These are phyloP conservation scores for Colletotrichum cuscutae DNA, from an alignment of 2,329 filamentous ascomycete genomes.

Conservation along the genomic window DNA sequence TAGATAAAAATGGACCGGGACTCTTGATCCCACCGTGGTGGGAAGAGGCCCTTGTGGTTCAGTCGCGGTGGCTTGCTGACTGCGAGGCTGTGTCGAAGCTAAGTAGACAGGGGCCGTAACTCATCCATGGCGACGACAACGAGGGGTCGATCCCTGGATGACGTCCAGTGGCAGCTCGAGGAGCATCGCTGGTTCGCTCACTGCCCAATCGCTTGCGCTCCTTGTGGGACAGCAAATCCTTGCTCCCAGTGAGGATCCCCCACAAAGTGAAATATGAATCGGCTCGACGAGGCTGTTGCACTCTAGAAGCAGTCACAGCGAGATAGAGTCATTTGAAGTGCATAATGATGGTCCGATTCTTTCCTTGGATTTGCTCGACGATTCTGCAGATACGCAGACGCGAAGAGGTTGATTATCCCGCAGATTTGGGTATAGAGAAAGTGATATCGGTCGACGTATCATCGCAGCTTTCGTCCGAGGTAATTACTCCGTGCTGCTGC, in stretches of 20 bases:
- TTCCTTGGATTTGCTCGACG: neutral
- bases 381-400: neutral
- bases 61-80: constrained; percentile 34
- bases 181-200: constrained; percentile 25
- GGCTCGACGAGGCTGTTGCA: constrained; percentile 23
- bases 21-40: constrained; percentile 26
- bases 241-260: constrained; percentile 26
- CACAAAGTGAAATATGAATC: constrained; percentile 19
- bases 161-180: constrained; percentile 24
- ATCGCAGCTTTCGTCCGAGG: neutral
- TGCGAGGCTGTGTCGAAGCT: constrained; percentile 33
- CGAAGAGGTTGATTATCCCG: neutral
- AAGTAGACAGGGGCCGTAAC: constrained; percentile 19
- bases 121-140: constrained; percentile 3
- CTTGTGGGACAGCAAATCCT: constrained; percentile 23
- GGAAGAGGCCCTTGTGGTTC: constrained; percentile 28
- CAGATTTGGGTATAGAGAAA: constrained; percentile 1
- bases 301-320: neutral
- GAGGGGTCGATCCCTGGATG: neutral
- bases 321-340: constrained; percentile 17
- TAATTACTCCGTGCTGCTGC: neutral
- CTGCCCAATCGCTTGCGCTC: constrained; percentile 36
- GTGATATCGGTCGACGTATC: neutral
- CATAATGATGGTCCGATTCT: constrained; percentile 1
- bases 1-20: constrained; percentile 22